phyloP scores from a whole-genome alignment of 2,329 filamentous ascomycete genomes.

The Phialocephala sp. region DNA sequence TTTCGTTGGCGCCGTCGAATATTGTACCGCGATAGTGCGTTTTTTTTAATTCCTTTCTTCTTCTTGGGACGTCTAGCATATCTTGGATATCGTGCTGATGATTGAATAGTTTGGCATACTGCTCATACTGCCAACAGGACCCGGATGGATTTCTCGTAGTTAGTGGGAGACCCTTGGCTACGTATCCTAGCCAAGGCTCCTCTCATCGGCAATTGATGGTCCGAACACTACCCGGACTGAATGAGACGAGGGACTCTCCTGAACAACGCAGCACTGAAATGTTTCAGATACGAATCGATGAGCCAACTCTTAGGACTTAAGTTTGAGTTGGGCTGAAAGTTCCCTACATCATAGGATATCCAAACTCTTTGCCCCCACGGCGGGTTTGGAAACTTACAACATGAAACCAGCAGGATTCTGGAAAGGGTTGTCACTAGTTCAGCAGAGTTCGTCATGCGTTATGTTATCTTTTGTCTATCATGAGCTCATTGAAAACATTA shows the following conservation, averaged over 20 bases:
- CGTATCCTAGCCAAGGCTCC: not conserved
- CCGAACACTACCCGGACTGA: not conserved
- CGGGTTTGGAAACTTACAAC: not conserved
- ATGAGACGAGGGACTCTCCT: not conserved
- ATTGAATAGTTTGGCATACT: not conserved
- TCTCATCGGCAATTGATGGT: not conserved
- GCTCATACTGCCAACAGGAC: not conserved
- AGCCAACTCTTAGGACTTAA: not conserved
- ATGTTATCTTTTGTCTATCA: slow-evolving; percentile 6
- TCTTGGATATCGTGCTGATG: not conserved
- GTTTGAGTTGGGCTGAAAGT: not conserved
- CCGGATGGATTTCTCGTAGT: not conserved
- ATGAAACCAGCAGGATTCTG: not conserved
- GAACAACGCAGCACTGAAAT: not conserved
- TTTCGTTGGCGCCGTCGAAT: not conserved
- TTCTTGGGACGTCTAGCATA: not conserved
- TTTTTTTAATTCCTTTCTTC: not conserved
- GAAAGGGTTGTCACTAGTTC: not conserved
- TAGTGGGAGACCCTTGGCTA: not conserved
- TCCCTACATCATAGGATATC: not conserved
- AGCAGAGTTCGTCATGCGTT: slow-evolving; percentile 1
- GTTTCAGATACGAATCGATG: not conserved
- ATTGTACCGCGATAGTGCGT: not conserved
- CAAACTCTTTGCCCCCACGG: not conserved
- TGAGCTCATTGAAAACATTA: slow-evolving; percentile 5